Base-by-base conservation (phyloP, 1,139 yeast species). In the Yamadazyma membranifaciens region DNA sequence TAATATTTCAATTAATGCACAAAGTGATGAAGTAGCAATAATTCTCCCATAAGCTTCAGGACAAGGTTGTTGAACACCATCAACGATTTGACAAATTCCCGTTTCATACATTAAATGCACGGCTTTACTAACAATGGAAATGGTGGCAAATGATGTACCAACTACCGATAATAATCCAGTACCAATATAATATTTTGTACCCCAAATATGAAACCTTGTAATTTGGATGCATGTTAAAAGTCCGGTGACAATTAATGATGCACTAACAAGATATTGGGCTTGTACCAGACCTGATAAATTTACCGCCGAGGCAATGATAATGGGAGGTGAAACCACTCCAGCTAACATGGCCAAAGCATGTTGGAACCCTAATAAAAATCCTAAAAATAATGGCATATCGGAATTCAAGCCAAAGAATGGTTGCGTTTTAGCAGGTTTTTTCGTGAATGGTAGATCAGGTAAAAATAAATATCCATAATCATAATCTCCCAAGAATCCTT, bases 311-410 rank as follows among this genome's bases (percentile, higher is more conserved):
- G 89, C 67, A 37, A 86, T 83, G 51, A 87, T 69, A 42, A 87
- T 64, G 2, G 96, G 94, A 5, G 96, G 95, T n/a, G 95, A 72
- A 32, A 85, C 84, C 37, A 89, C 79, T 54, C 96, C 96, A 9
- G 95, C 96, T 64, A 89, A 66, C 95, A 88, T 87, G 33, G 96
- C 83, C 50, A 89, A 66, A 1, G 95, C 70, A 59, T 89, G 97
- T 64, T 88, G 96, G 50, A 89, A 73, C 12, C 96, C 96, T 34
- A 89, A 73, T 6, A 88, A 49, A 40, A 85, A 62, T 1, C 95
- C 95, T 41, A 88, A 67, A 11, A 85, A 56, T 15, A 87, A 52
- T 0, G 97, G 97, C 80, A 89, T 81, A 6, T 82, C 86, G 32
- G 84, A 79, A 57, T 87, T 67, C 36, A 88, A 64, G 2, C 92